Percentiles rank a stretch among this genome's conserved stretches.
These are phyloP conservation scores for Agastache rugosa DNA, from an alignment of 257 asterid genomes.

Conservation along the genomic window DNA sequence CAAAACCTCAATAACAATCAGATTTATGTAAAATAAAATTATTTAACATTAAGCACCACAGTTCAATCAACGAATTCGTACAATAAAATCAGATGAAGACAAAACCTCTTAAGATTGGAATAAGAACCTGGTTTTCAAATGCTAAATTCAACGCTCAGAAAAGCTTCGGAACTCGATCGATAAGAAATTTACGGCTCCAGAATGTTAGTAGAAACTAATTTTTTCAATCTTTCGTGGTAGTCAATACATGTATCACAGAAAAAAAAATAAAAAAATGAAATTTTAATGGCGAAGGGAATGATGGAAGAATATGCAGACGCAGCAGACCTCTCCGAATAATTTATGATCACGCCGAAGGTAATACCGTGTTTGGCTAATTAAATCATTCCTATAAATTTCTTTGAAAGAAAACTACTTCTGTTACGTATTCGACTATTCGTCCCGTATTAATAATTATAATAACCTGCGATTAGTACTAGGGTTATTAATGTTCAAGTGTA, in stretches of 20 bases:
- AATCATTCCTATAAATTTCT: not conserved
- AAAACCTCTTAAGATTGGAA: slow-evolving; percentile 24
- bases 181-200: not conserved
- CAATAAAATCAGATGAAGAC: slow-evolving; percentile 15
- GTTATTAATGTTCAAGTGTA: too few relatives aligned
- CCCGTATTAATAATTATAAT: too few relatives aligned
- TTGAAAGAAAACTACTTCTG: not conserved
- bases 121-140: slow-evolving; percentile 22
- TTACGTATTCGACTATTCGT: too few relatives aligned
- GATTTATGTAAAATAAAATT: not conserved
- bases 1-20: slow-evolving; percentile 22
- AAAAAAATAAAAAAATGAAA: not conserved
- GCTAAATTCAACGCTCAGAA: slow-evolving; percentile 20
- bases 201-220: not conserved
- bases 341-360: slow-evolving; percentile 20
- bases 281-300: slow-evolving; percentile 6
- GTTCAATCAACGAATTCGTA: slow-evolving; percentile 21
- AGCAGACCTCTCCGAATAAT: not conserved
- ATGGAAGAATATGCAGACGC: slow-evolving; percentile 12
- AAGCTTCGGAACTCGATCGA: slow-evolving; percentile 28
- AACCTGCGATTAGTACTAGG: too few relatives aligned
- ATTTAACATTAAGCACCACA: not conserved
- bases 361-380: slow-evolving; percentile 24
- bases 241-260: not conserved
- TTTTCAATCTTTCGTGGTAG: not conserved